Evolutionary conservation across 1,139 yeast species (phyloP), one percentile per base, ranked within the genome.

Genomic region (Blastobotrys indianensis): DNA sequence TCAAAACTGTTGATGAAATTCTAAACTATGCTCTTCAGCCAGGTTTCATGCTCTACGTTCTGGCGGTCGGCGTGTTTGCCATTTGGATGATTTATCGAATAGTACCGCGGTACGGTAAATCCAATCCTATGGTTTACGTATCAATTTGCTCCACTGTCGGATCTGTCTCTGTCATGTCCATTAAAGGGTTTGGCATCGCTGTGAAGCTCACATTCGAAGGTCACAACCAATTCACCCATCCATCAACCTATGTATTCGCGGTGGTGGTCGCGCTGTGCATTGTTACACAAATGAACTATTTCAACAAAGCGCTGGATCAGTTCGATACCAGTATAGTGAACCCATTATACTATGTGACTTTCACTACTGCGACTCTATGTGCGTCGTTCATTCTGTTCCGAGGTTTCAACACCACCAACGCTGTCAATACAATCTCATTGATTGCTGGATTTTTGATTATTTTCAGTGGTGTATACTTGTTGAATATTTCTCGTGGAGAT

Each of bases 101-200:
- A 44, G 95, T 86, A 6, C 96, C 96, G 29, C 70, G 73, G 50
- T 80, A 85, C 57, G 97, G 97, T 25, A 74, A 79, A 49, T 76
- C 79, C 55, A 85, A 85, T 64, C 96, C 97, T 37, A 84, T 87
- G 85, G 82, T 87, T 52, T 87, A 87, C 68, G 80, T 87, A 54
- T 85, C 94, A 9, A 86, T 87, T 56, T 87, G 97, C 66, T 85
- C 95, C 1, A 74, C 88, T 1, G 96, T 86, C 46, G 97, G 97
- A 3, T 85, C 95, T 2, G 84, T 87, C 46, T 83, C 94, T 2
- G 95, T 87, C 45, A 88, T 90, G 86, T 75, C 94, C 35, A 87
- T 87, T 66, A 87, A 87, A 69, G 96, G 95, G 1, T 87, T 87
- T 68, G 97, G 97, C 32, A 85, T 87, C 61, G 96, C 96, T 1